Evolutionary conservation across 306 rosid genomes (phyloP).

Genomic region (Malus sylvestris): DNA sequence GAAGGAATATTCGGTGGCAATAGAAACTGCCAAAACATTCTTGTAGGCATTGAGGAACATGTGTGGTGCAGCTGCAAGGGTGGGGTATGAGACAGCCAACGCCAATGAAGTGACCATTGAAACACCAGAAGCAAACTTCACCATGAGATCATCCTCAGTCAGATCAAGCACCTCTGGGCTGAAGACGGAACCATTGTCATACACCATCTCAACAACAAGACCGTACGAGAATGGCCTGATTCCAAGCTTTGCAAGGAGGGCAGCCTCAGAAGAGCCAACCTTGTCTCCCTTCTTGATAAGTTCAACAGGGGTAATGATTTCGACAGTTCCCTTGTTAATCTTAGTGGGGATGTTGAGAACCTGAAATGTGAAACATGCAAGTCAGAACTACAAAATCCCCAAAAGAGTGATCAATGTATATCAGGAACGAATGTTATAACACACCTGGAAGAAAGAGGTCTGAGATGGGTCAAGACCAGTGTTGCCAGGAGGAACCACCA

Average conservation of each 20-base stretch:
- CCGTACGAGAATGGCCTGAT: conserved; percentile 94
- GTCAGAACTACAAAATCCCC: neutral
- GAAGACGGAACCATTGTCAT: conserved; percentile 77
- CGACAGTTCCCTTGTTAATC: conserved; percentile 94
- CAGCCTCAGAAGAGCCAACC: conserved; percentile 94
- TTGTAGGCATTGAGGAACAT: conserved; percentile 75
- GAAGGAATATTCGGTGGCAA: conserved; percentile 59
- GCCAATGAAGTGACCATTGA: conserved; percentile 70
- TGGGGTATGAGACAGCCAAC: conserved; percentile 68
- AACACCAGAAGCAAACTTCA: conserved; percentile 68
- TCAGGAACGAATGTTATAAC: neutral
- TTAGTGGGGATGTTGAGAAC: conserved; percentile 83
- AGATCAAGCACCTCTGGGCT: conserved; percentile 85
- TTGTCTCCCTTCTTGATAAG: conserved; percentile 91
- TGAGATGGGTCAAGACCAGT: conserved; percentile 94
- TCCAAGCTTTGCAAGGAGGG: conserved; percentile 85
- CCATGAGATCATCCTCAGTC: conserved; percentile 69
- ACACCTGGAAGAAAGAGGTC: conserved; percentile 93
- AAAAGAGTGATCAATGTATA: neutral
- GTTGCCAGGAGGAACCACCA: conserved; percentile 88
- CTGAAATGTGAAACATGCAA: conserved; percentile 14
- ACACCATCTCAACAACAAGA: conserved; percentile 58
- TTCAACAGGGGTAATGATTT: conserved; percentile 93
- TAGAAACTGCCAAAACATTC: conserved; percentile 58
- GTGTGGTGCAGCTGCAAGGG: conserved; percentile 87